Evolutionary conservation across 2,329 filamentous ascomycete species (phyloP), one percentile per base, ranked within the genome.

Genomic region (Aschersonia sp.): DNA sequence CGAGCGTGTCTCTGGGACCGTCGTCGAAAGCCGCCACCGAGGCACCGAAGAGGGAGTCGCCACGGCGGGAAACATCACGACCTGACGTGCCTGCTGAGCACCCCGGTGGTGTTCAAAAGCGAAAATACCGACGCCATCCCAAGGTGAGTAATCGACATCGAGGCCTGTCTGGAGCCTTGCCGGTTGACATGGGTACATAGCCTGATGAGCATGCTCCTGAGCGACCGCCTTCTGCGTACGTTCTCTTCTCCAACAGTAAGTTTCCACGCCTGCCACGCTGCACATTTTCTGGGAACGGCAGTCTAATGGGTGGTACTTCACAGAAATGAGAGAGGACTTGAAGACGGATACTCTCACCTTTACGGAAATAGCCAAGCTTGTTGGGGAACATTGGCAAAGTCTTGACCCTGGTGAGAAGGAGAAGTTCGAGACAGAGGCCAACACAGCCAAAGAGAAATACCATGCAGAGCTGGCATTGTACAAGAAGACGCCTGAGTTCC

Each of bases 241-340:
- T 90, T 10, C 75, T 90, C 12, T 92, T 92, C 58, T 89, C 86
- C 1, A 90, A 90, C 56, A 85, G 83, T 86, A 63, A 68, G 81
- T 71, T 32, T n/a, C 35, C 22, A 8, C 30, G 9, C 8, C 6
- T n/a, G 32, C 32, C 32, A 7, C 9, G 10, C 40, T 41, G 40
- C 14, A 41, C n/a, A 12, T n/a, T 22, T 41, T 4, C 35, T 12
- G 12, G 10, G 4, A 42, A 5, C 6, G 11, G 31, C 4, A 10
- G 30, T 32, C 47, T 48, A 42, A 51, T 40, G 22, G 9, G n/a
- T 41, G 14, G n/a, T 6, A n/a, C 45, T 8, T 10, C 44, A 4
- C 53, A 85, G 81, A 84, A 63, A 83, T 87, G 64, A 77, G 86
- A 55, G 86, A 90, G 55, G 78, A 84, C 29, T 65, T 90, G 30